phyloP scores from a whole-genome alignment of 495 filamentous ascomycete species.

The Aspergillus funiculosus region DNA sequence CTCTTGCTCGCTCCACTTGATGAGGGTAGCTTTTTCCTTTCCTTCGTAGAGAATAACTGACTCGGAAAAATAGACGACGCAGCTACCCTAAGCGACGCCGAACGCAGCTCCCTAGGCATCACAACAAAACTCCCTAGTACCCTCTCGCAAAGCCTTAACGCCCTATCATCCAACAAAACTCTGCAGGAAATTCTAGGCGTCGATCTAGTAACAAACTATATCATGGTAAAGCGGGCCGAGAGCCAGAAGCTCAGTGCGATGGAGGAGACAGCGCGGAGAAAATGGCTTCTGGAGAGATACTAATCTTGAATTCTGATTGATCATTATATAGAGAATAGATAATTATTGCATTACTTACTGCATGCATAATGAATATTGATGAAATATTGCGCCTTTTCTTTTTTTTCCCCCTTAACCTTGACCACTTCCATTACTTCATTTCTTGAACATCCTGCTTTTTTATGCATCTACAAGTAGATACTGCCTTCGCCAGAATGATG shows the following conservation, averaged over 20 bases:
- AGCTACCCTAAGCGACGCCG: conserved; percentile 20
- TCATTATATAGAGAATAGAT: too few relatives aligned
- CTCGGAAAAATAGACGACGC: conserved; percentile 26
- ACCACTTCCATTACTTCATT: too few relatives aligned
- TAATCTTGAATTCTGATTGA: too few relatives aligned
- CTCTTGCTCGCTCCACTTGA: background rate
- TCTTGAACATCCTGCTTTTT: too few relatives aligned
- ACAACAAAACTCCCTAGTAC: conserved; percentile 37
- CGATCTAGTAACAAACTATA: conserved; percentile 53
- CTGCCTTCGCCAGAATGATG: too few relatives aligned
- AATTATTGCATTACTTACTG: too few relatives aligned
- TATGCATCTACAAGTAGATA: too few relatives aligned
- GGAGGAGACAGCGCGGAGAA: conserved; percentile 42
- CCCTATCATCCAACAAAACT: conserved; percentile 20
- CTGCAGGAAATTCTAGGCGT: conserved; percentile 40
- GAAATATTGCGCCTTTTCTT: too few relatives aligned
- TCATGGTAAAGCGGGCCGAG: conserved; percentile 53
- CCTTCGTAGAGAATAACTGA: too few relatives aligned
- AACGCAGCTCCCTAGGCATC: conserved; percentile 30
- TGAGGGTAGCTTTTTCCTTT: background rate
- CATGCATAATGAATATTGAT: too few relatives aligned
- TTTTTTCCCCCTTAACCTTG: too few relatives aligned
- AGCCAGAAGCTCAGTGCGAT: conserved; percentile 44
- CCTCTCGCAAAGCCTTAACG: conserved; percentile 27
- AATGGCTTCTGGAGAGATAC: conserved; percentile 57